Evolutionary conservation across 768 basidiomycete species (phyloP).

Genomic region (Panus rudis): DNA sequence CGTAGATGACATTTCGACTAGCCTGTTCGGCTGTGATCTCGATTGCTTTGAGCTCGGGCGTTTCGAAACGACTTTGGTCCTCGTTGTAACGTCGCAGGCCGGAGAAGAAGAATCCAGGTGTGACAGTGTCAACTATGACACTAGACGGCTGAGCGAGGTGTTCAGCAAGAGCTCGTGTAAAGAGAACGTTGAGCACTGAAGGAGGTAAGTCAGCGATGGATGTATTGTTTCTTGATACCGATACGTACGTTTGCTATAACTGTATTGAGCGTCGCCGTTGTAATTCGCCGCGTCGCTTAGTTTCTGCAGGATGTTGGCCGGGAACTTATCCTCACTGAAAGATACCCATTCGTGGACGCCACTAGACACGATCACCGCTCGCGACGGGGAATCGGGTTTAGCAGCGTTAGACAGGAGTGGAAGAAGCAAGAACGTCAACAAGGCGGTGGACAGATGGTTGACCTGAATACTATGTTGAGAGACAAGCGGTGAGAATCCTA

Average conservation of each 20-base stretch:
- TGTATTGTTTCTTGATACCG: not conserved
- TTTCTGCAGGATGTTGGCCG: conserved; percentile 20
- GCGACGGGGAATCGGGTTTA: not conserved
- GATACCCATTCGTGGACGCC: conserved; percentile 2
- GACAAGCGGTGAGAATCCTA: not conserved
- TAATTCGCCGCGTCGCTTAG: conserved; percentile 24
- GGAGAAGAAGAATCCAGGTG: conserved; percentile 32
- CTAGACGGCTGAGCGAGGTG: conserved; percentile 23
- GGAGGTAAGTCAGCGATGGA: not conserved
- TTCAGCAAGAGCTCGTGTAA: conserved; percentile 27
- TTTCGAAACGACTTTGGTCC: not conserved
- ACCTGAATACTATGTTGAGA: conserved; percentile 34
- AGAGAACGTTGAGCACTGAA: conserved; percentile 30
- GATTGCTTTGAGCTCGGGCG: conserved; percentile 17
- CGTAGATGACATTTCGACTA: conserved; percentile 28
- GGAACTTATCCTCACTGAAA: not conserved
- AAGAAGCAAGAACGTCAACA: conserved; percentile 35
- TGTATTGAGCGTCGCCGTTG: conserved; percentile 13
- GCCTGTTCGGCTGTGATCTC: conserved; percentile 29
- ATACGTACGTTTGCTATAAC: conserved; percentile 8
- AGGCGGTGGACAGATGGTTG: conserved; percentile 35
- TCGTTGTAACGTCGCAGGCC: conserved; percentile 19
- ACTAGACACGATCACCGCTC: conserved; percentile 9
- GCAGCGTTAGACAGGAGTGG: conserved; percentile 37
- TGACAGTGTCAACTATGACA: conserved; percentile 24